Percentiles rank a stretch among this genome's conserved stretches.
These are phyloP conservation scores for Geranomyces michiganensis DNA, from an alignment of 192 early-diverging fungal genomes.

Conservation along the genomic window DNA sequence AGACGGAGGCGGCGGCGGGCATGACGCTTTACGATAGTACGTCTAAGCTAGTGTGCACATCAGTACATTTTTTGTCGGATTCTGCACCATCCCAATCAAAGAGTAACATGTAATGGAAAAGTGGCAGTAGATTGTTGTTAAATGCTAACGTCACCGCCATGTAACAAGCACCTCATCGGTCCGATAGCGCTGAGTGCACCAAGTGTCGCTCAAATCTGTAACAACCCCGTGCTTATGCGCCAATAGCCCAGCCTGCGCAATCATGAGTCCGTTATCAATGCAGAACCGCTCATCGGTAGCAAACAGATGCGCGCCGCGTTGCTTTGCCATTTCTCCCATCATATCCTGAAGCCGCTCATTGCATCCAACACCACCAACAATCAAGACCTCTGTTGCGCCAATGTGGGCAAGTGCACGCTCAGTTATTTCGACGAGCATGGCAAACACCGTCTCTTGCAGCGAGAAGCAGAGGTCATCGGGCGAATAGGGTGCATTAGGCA, in stretches of 20 bases:
- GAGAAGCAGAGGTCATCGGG: constrained; percentile 96
- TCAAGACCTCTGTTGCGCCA: constrained; percentile 83
- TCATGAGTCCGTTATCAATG: constrained; percentile 99
- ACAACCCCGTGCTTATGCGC: constrained; percentile 78
- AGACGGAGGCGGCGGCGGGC: too few relatives aligned
- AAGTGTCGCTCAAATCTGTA: constrained; percentile 83
- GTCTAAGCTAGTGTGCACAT: too few relatives aligned
- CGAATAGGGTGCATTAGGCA: constrained; percentile 36
- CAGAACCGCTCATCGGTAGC: constrained; percentile 98
- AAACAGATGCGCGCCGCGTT: constrained; percentile 86
- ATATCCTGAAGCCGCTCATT: constrained; percentile 94
- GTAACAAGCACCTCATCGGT: constrained; percentile 49
- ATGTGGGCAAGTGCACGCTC: constrained; percentile 99
- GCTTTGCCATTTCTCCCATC: constrained; percentile 94
- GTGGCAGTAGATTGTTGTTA: too few relatives aligned
- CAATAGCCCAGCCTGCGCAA: constrained; percentile 93
- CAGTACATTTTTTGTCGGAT: too few relatives aligned
- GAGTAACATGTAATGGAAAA: too few relatives aligned
- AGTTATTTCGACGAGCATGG: constrained; percentile 99
- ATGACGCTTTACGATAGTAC: too few relatives aligned
- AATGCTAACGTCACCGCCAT: constrained; percentile 30
- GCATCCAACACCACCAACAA: constrained; percentile 97
- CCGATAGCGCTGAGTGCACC: constrained; percentile 84
- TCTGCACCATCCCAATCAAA: too few relatives aligned
- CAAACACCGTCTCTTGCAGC: constrained; percentile 96